Percentiles rank a stretch among this genome's conserved stretches.
Conservation (phyloP, 108 stramenopile genomes). For the Skeletonema grethae region DNA sequence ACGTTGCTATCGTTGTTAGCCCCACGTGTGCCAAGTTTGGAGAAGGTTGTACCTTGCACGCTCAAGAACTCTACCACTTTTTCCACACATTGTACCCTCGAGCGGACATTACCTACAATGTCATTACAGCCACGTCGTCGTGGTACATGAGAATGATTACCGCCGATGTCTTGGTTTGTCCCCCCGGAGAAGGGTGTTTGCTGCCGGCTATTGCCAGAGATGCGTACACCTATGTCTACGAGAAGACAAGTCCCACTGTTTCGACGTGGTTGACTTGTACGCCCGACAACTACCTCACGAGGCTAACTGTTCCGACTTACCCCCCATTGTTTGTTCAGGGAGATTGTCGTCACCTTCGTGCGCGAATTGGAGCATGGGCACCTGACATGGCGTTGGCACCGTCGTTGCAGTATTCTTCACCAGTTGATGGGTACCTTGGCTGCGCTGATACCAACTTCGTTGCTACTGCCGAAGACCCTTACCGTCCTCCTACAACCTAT, state of each 20-base stretch:
- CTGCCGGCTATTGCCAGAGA: conserved; percentile 35
- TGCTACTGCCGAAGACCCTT: conserved; percentile 35
- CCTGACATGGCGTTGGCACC: conserved; percentile 25
- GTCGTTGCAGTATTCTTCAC: conserved; percentile 18
- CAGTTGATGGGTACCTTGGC: conserved; percentile 44
- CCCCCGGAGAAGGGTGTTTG: conserved; percentile 33
- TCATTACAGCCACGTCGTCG: conserved; percentile 27
- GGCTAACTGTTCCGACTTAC: conserved; percentile 20
- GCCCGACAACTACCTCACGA: conserved; percentile 17
- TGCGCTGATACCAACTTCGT: conserved; percentile 40
- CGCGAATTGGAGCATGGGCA: conserved; percentile 30
- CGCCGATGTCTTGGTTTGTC: conserved; percentile 35
- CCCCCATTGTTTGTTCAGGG: conserved; percentile 21
- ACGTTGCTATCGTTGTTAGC: conserved; percentile 28
- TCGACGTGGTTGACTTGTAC: conserved; percentile 33
- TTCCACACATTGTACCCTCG: conserved; percentile 30
- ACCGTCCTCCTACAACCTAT: conserved; percentile 31
- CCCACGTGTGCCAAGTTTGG: conserved; percentile 44
- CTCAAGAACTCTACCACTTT: conserved; percentile 36
- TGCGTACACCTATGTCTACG: conserved; percentile 37
- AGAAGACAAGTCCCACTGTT: conserved; percentile 29
- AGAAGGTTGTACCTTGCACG: conserved; percentile 31
- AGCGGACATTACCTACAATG: conserved; percentile 32
- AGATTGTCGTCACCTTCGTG: conserved; percentile 42
- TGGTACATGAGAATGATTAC: conserved; percentile 43